A percentile compares a stretch with the other conserved stretches of the same genome.
Conservation (phyloP, 1,284 basidiomycete genomes). For the Ustilago xerochloae region DNA sequence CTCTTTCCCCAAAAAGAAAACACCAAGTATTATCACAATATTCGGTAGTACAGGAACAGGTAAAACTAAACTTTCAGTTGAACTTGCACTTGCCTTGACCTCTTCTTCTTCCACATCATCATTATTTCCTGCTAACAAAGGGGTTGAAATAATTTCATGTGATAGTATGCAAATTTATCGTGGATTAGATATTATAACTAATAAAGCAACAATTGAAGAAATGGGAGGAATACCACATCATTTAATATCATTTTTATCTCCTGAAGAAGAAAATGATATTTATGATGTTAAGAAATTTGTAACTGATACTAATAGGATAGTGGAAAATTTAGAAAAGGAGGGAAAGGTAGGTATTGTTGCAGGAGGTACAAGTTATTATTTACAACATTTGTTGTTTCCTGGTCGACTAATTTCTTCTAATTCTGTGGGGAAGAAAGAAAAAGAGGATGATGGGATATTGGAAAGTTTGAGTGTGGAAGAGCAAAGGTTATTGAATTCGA, state of each 20-base stretch:
- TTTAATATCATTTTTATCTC: constrained; percentile 85
- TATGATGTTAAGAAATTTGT: constrained; percentile 74
- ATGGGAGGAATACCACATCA: constrained; percentile 85
- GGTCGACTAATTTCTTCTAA: constrained; percentile 64
- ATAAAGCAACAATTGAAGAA: constrained; percentile 85
- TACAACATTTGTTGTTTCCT: constrained; percentile 81
- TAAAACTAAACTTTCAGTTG: constrained; percentile 91
- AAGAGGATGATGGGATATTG: constrained; percentile 11
- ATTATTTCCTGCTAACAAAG: no score
- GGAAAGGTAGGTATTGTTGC: constrained; percentile 84
- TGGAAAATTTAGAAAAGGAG: neutral
- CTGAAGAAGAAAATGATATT: constrained; percentile 76
- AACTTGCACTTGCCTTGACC: constrained; percentile 77
- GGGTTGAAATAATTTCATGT: constrained; percentile 82
- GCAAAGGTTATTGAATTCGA: constrained; percentile 2
- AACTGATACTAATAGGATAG: constrained; percentile 61
- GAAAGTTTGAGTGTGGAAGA: neutral
- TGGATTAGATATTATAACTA: constrained; percentile 94
- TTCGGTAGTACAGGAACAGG: constrained; percentile 97
- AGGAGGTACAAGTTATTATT: constrained; percentile 96
- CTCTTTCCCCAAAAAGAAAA: neutral
- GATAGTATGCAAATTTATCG: constrained; percentile 98
- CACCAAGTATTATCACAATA: constrained; percentile 74
- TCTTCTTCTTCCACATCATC: neutral
- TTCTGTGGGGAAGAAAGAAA: neutral